Conservation (phyloP, 2,329 filamentous ascomycete genomes). For the Trichoderma guizhouense region DNA sequence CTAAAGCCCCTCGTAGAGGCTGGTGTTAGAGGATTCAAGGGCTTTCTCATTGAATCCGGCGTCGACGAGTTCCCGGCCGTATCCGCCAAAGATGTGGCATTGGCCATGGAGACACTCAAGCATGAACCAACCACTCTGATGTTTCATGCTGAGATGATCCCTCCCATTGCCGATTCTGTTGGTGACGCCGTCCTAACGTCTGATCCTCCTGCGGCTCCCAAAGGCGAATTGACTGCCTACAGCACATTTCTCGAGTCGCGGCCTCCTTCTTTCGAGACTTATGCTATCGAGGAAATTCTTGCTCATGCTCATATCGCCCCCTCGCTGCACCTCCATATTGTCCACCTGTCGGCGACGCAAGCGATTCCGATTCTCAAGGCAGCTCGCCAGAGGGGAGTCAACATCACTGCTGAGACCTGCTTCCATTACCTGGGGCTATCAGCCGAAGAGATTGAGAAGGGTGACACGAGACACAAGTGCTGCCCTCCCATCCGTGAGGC, state of each 20-base stretch:
- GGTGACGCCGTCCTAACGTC: conserved; percentile 72
- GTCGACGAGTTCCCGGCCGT: conserved; percentile 96
- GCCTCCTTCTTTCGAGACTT: conserved; percentile 85
- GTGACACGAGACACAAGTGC: conserved; percentile 92
- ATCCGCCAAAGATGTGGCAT: conserved; percentile 71
- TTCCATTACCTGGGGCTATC: conserved; percentile 90
- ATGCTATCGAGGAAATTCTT: conserved; percentile 82
- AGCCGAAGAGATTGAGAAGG: conserved; percentile 75
- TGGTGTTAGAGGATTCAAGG: conserved; percentile 94
- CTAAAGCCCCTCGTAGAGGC: conserved; percentile 76
- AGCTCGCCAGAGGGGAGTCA: conserved; percentile 69
- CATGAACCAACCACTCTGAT: conserved; percentile 86
- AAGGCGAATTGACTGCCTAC: conserved; percentile 73
- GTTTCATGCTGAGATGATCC: conserved; percentile 99
- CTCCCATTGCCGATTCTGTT: conserved; percentile 76
- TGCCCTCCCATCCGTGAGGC: conserved; percentile 85
- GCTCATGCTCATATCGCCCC: conserved; percentile 77
- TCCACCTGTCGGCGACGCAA: conserved; percentile 86
- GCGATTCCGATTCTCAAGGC: conserved; percentile 76
- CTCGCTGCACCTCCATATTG: conserved; percentile 82
- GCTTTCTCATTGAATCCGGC: conserved; percentile 94
- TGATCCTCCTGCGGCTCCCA: conserved; percentile 64
- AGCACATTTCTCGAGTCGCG: conserved; percentile 88
- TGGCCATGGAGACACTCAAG: conserved; percentile 77
- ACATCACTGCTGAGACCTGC: conserved; percentile 91